Evolutionary conservation across 129 eudicot genomes (phyloP).

Genomic region (Daucus carota): DH1_v3.0 NC_030382.2:46190001-46190500

Average conservation of each 20-base stretch:
- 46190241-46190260: constrained; percentile 17
- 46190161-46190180: background rate
- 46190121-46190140: background rate
- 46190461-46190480: background rate
- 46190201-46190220: constrained; percentile 6
- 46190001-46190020: background rate
- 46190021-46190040: background rate
- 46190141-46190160: background rate
- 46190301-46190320: constrained; percentile 16
- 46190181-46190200: background rate
- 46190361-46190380: constrained; percentile 21
- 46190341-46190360: constrained; percentile 50
- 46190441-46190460: background rate
- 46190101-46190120: background rate
- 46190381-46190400: constrained; percentile 26
- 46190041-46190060: too few relatives aligned
- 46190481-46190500: background rate
- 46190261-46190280: constrained; percentile 38
- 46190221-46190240: constrained; percentile 1
- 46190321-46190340: constrained; percentile 24
- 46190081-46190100: background rate
- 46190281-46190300: constrained; percentile 31
- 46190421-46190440: constrained; percentile 34
- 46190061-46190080: too few relatives aligned
- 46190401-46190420: constrained; percentile 20